These are phyloP conservation scores for Fraxinus baroniana DNA, from an alignment of 305 asterid genomes.

Conservation along the genomic window DNA sequence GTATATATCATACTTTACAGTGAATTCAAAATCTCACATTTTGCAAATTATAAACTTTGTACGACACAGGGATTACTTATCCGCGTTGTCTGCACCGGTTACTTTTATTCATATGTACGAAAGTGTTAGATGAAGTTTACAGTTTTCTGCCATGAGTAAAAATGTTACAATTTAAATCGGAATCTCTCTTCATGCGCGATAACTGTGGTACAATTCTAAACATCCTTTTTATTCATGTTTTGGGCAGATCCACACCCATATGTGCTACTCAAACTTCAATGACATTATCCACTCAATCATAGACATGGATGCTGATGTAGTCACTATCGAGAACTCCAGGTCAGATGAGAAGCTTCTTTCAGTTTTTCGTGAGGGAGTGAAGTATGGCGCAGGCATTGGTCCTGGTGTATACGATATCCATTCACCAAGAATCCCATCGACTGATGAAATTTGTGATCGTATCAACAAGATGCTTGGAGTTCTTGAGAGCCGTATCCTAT, in stretches of 20 bases:
- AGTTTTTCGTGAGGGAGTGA: constrained; percentile 48
- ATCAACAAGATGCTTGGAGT: constrained; percentile 45
- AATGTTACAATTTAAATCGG: background rate
- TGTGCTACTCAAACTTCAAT: constrained; percentile 66
- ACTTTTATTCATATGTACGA: background rate
- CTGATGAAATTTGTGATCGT: constrained; percentile 45
- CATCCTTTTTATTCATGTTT: background rate
- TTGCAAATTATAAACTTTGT: background rate
- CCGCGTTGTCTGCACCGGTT: background rate
- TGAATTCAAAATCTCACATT: background rate
- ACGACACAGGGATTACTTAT: background rate
- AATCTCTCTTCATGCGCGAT: background rate
- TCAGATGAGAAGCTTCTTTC: constrained; percentile 59
- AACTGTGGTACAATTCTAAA: constrained; percentile 6
- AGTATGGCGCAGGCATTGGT: constrained; percentile 55
- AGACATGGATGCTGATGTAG: constrained; percentile 63
- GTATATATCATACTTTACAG: background rate
- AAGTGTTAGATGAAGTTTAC: background rate
- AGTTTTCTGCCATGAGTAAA: background rate
- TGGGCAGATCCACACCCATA: constrained; percentile 59
- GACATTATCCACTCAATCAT: constrained; percentile 54
- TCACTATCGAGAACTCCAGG: constrained; percentile 66
- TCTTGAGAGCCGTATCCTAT: constrained; percentile 37
- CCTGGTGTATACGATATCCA: constrained; percentile 65
- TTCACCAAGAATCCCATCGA: constrained; percentile 55